phyloP scores from a whole-genome alignment of 352 stramenopile genomes.

The Globisporangium takayamanum region DNA sequence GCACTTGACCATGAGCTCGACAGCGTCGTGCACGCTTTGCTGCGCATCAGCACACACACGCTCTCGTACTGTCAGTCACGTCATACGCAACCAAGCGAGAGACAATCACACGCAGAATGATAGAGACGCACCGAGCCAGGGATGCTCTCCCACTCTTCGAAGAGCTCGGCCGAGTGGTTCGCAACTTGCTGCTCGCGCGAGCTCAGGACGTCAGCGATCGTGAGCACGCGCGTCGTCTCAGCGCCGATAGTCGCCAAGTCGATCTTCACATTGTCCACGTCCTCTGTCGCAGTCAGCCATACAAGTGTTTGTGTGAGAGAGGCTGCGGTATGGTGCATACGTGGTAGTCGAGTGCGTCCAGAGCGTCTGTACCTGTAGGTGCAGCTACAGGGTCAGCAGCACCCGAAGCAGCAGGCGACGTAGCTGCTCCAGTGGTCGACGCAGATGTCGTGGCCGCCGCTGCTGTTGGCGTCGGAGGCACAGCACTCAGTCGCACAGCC shows the following conservation, averaged over 20 bases:
- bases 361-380: too few species aligned
- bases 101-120: neutral
- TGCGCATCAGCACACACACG: slow-evolving; percentile 11
- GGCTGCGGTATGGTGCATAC: neutral
- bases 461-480: too few species aligned
- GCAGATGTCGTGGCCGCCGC: too few species aligned
- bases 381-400: too few species aligned
- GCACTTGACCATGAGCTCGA: slow-evolving; percentile 70
- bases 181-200: slow-evolving; percentile 45
- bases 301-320: neutral
- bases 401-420: too few species aligned
- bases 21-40: slow-evolving; percentile 71
- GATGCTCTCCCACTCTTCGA: slow-evolving; percentile 79
- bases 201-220: slow-evolving; percentile 65
- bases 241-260: slow-evolving; percentile 48
- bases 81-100: neutral
- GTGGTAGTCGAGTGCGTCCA: neutral
- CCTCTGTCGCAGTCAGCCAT: slow-evolving; percentile 2
- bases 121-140: slow-evolving; percentile 30
- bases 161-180: slow-evolving; percentile 25
- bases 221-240: slow-evolving; percentile 60
- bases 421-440: too few species aligned
- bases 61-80: neutral
- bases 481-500: too few species aligned
- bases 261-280: slow-evolving; percentile 30